Base-by-base conservation (phyloP, 176 grass and related monocot species). In the Eragrostis curvula region DNA sequence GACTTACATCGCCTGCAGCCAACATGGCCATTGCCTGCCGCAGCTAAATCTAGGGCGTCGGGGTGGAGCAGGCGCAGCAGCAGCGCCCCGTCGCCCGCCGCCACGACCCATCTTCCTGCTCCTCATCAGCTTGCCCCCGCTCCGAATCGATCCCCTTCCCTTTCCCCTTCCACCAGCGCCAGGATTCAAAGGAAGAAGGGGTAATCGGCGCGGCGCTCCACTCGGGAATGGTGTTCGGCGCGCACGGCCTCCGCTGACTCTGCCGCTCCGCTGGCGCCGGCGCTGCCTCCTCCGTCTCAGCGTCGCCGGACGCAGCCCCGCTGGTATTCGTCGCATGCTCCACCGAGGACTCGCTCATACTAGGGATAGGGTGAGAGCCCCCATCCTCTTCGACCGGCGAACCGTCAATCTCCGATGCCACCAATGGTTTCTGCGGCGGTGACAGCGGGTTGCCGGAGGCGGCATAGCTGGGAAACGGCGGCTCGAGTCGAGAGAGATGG, bases 111-210 rank as follows among this genome's bases (percentile, higher is more conserved):
- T n/a, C n/a, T n/a, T n/a, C n/a, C n/a, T n/a, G n/a, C n/a, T n/a
- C n/a, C n/a, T n/a, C n/a, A n/a, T n/a, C n/a, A n/a, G n/a, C n/a
- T n/a, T n/a, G n/a, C n/a, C n/a, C n/a, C n/a, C n/a, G n/a, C n/a
- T n/a, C n/a, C n/a, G n/a, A n/a, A n/a, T n/a, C n/a, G n/a, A n/a
- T n/a, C n/a, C n/a, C n/a, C n/a, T n/a, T n/a, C n/a, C n/a, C n/a
- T n/a, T n/a, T n/a, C n/a, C n/a, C n/a, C n/a, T n/a, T n/a, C n/a
- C n/a, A n/a, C n/a, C n/a, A n/a, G n/a, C n/a, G n/a, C n/a, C n/a
- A n/a, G n/a, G n/a, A n/a, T n/a, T n/a, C n/a, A n/a, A 42, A 95
- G 87, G 88, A 79, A 93, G 92, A 98, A 98, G 52, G 86, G 84
- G 78, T 95, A 82, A 6, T 47, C 51, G 96, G 90, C 3, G 75